A percentile compares a stretch with the other conserved stretches of the same genome.
These are phyloP conservation scores for Pythium sp. DNA, from an alignment of 352 stramenopile genomes.

Conservation along the genomic window DNA sequence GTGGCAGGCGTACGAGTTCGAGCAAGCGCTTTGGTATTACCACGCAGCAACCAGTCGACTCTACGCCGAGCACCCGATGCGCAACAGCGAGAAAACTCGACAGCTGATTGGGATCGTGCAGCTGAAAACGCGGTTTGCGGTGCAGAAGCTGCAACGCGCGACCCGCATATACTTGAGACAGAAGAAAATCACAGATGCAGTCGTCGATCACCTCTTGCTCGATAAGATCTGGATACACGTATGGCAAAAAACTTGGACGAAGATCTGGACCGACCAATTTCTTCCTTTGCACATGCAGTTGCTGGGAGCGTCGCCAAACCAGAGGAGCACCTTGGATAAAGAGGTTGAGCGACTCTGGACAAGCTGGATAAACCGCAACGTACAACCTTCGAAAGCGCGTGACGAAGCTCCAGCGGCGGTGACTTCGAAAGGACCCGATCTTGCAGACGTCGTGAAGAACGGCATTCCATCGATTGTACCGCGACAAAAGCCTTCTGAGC, in stretches of 20 bases:
- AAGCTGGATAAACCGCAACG: slow-evolving; percentile 10
- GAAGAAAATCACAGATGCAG: slow-evolving; percentile 16
- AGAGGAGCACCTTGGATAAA: slow-evolving; percentile 6
- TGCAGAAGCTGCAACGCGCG: slow-evolving; percentile 33
- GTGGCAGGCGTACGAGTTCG: slow-evolving; percentile 68
- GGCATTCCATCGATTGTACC: not conserved
- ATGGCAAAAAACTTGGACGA: slow-evolving; percentile 18
- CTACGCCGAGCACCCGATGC: slow-evolving; percentile 58
- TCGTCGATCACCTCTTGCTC: slow-evolving; percentile 17
- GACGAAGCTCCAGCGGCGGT: not conserved
- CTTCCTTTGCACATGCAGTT: not conserved
- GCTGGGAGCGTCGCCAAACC: not conserved
- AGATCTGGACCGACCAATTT: slow-evolving; percentile 10
- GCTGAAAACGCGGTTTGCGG: slow-evolving; percentile 36
- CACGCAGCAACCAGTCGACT: slow-evolving; percentile 32
- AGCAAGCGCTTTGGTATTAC: slow-evolving; percentile 61
- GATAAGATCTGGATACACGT: slow-evolving; percentile 16
- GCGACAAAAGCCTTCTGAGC: not conserved
- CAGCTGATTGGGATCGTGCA: slow-evolving; percentile 42
- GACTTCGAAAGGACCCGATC: not conserved
- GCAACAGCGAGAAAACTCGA: slow-evolving; percentile 36
- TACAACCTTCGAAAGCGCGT: not conserved
- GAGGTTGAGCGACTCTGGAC: slow-evolving; percentile 18
- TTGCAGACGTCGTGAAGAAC: slow-evolving; percentile 10
- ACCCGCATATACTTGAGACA: slow-evolving; percentile 18